Evolutionary conservation across 78 protist species (phyloP).

Genomic region (Carpediemonas membranifera): DNA sequence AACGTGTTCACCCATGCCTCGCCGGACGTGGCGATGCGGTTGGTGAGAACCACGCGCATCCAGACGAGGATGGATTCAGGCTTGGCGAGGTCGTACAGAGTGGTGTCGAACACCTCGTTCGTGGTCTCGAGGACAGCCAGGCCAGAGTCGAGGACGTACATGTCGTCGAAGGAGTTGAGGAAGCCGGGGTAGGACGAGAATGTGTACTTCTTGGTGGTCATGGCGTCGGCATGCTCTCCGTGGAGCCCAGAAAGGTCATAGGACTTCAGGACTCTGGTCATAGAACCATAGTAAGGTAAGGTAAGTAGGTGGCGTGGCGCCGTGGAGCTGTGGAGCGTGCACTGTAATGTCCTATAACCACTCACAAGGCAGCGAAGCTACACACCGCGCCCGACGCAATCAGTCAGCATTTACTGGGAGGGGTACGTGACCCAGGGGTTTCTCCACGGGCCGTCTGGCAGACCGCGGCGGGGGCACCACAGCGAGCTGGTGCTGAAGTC

Average conservation of each 20-base stretch:
- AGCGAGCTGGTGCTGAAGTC: too few relatives aligned
- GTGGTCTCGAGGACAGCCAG: conserved; percentile 37
- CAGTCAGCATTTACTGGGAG: too few relatives aligned
- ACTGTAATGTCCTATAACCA: too few relatives aligned
- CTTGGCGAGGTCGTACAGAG: conserved; percentile 18
- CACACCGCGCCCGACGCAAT: too few relatives aligned
- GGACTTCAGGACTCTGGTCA: conserved; percentile 15
- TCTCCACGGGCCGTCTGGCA: too few relatives aligned
- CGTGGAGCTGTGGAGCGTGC: too few relatives aligned
- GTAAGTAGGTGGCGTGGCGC: too few relatives aligned
- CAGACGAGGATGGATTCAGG: conserved; percentile 36
- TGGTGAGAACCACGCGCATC: conserved; percentile 48
- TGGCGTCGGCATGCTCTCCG: not conserved
- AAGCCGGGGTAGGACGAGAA: conserved; percentile 32
- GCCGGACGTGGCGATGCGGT: conserved; percentile 35
- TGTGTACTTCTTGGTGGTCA: not conserved
- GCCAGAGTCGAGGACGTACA: conserved; percentile 13
- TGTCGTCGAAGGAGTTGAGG: conserved; percentile 21
- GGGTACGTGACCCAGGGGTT: too few relatives aligned
- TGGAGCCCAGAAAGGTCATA: too few relatives aligned
- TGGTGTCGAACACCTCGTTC: conserved; percentile 21
- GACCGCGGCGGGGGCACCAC: too few relatives aligned
- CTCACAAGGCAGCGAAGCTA: too few relatives aligned
- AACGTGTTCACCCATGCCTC: conserved; percentile 41
- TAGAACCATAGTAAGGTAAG: conserved; percentile 21